Percentiles rank a stretch among this genome's conserved stretches.
Conservation (phyloP, 768 basidiomycete species). For the Termitomyces heimii region DNA sequence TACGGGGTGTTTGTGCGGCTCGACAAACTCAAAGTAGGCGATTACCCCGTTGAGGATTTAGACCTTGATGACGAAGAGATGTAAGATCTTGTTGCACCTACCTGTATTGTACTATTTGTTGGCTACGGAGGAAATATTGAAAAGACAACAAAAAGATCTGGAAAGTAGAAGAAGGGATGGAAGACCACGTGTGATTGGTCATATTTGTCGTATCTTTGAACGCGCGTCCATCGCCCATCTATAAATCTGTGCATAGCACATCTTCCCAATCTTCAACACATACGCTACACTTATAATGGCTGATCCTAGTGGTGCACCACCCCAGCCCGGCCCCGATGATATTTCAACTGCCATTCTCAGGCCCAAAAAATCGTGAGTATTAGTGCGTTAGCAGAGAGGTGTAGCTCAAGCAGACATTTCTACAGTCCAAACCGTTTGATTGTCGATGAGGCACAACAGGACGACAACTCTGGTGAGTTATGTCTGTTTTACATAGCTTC, state of each 20-base stretch:
- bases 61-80: conserved; percentile 75
- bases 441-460: conserved; percentile 88
- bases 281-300: conserved; percentile 37
- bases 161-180: conserved; percentile 29
- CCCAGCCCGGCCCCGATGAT: conserved; percentile 85
- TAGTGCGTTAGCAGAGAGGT: conserved; percentile 2
- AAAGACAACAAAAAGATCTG: conserved; percentile 2
- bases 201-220: conserved; percentile 20
- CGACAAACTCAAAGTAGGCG: conserved; percentile 75
- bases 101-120: conserved; percentile 5
- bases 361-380: conserved; percentile 93
- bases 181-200: conserved; percentile 18
- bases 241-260: conserved; percentile 17
- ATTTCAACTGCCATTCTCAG: conserved; percentile 92
- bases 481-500: not conserved
- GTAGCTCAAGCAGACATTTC: conserved; percentile 15
- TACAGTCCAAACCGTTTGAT: conserved; percentile 92
- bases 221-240: conserved; percentile 30
- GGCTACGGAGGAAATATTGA: conserved; percentile 4
- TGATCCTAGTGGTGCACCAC: conserved; percentile 79
- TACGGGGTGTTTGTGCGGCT: conserved; percentile 86
- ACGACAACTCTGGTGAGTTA: conserved; percentile 88
- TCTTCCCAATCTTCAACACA: conserved; percentile 15
- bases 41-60: conserved; percentile 83
- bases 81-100: conserved; percentile 21